A percentile compares a stretch with the other conserved stretches of the same genome.
phyloP scores from a whole-genome alignment of 2,329 filamentous ascomycete genomes.

The Bipolaris oryzae region DNA sequence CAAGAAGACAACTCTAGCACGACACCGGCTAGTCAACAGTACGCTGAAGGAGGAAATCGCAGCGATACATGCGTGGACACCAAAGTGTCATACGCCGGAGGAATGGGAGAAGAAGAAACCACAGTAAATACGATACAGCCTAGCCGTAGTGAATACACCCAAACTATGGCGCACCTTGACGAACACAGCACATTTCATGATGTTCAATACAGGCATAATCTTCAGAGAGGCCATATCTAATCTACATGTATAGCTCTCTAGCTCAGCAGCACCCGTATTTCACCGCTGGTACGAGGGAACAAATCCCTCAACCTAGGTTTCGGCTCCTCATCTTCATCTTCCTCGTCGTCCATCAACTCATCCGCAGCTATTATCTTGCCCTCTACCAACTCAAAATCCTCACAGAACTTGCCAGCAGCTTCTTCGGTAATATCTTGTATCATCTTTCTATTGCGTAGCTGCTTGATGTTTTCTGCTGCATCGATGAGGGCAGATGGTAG shows the following conservation, averaged over 20 bases:
- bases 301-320: constrained; percentile 57
- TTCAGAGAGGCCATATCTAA: neutral
- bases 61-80: constrained; percentile 91
- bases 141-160: neutral
- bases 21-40: constrained; percentile 84
- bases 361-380: constrained; percentile 65
- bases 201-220: neutral
- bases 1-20: constrained; percentile 72
- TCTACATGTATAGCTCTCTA: constrained; percentile 38
- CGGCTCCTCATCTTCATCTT: constrained; percentile 47
- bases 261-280: constrained; percentile 68
- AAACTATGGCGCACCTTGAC: no score
- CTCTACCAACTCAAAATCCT: constrained; percentile 78
- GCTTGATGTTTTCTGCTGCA: constrained; percentile 78
- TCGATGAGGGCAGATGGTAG: constrained; percentile 92
- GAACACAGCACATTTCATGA: neutral
- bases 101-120: constrained; percentile 77
- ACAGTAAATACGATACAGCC: constrained; percentile 23
- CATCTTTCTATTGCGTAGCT: constrained; percentile 73
- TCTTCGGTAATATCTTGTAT: constrained; percentile 79
- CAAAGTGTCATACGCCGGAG: constrained; percentile 89
- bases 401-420: constrained; percentile 82
- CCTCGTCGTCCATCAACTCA: constrained; percentile 52
- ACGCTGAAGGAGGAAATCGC: constrained; percentile 87
- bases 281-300: constrained; percentile 68